Percentiles rank a stretch among this genome's conserved stretches.
Conservation (phyloP, 2,329 filamentous ascomycete genomes). For the Macrophomina phaseolina region DNA sequence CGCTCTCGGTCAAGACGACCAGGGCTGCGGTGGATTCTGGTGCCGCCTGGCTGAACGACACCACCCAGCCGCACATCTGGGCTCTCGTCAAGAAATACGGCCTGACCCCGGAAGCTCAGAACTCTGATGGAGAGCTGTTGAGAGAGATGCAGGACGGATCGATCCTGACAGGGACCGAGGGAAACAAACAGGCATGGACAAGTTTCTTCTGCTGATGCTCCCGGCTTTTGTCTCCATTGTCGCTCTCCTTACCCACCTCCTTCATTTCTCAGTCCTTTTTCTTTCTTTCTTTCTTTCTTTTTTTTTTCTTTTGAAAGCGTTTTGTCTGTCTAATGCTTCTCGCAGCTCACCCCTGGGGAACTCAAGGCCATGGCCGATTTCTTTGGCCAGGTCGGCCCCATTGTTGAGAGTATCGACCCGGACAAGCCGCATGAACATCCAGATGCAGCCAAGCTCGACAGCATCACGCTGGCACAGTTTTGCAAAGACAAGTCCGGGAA, state of each 20-base stretch:
- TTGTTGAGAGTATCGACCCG: neutral
- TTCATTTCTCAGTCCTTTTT: neutral
- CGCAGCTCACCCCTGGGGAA: constrained; percentile 10
- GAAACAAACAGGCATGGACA: constrained; percentile 7
- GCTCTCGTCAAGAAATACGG: constrained; percentile 49
- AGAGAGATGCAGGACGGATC: constrained; percentile 10
- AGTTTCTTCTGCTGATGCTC: neutral
- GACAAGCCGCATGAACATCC: neutral
- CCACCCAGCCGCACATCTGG: constrained; percentile 56
- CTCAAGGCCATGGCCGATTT: constrained; percentile 14
- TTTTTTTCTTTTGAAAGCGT: neutral
- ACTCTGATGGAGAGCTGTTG: constrained; percentile 48
- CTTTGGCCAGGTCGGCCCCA: neutral
- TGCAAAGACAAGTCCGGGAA: constrained; percentile 10
- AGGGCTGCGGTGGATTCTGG: constrained; percentile 54
- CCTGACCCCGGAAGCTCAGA: constrained; percentile 56
- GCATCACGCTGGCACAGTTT: constrained; percentile 8
- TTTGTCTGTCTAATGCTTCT: no score
- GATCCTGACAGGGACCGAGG: constrained; percentile 1
- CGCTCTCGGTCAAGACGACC: constrained; percentile 43
- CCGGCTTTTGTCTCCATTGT: neutral
- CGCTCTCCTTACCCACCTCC: neutral
- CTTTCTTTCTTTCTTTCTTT: neutral
- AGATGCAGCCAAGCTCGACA: constrained; percentile 12
- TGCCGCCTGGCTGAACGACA: constrained; percentile 66